phyloP scores from a whole-genome alignment of 768 basidiomycete species.

The Postia placenta region DNA sequence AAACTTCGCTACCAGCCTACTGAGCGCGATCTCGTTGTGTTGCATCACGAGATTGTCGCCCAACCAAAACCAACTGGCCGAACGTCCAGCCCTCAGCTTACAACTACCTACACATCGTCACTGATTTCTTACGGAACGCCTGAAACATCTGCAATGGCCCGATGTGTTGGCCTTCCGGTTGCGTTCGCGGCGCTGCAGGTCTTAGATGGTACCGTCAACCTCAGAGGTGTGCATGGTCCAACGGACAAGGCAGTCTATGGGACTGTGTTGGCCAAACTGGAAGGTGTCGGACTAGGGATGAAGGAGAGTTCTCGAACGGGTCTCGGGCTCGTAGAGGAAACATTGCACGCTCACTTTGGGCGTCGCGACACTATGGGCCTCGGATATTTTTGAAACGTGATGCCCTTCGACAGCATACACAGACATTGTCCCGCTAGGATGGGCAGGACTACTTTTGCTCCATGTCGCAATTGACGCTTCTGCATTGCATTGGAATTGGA shows the following conservation, averaged over 20 bases:
- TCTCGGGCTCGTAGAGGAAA: neutral
- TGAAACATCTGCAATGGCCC: constrained; percentile 77
- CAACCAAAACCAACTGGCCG: constrained; percentile 8
- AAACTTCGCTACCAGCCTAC: constrained; percentile 60
- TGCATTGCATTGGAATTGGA: too few relatives aligned
- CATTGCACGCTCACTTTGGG: neutral
- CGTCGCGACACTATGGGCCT: neutral
- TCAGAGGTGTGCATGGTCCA: constrained; percentile 68
- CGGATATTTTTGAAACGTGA: too few relatives aligned
- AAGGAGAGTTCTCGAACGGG: constrained; percentile 25
- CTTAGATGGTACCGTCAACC: constrained; percentile 46
- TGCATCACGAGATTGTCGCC: constrained; percentile 77
- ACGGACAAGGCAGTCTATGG: constrained; percentile 51
- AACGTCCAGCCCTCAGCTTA: constrained; percentile 27
- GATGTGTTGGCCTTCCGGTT: constrained; percentile 83
- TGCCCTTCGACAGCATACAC: too few relatives aligned
- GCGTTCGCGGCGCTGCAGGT: constrained; percentile 74
- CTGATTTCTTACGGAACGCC: constrained; percentile 57
- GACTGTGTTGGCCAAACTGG: constrained; percentile 56
- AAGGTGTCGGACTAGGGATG: constrained; percentile 38
- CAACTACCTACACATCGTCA: constrained; percentile 61
- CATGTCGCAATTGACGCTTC: too few relatives aligned
- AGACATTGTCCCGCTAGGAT: too few relatives aligned
- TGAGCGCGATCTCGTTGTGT: constrained; percentile 85
- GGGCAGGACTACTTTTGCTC: too few relatives aligned